Evolutionary conservation across 495 filamentous ascomycete genomes (phyloP).

Genomic region (Echria macrotheca): DNA sequence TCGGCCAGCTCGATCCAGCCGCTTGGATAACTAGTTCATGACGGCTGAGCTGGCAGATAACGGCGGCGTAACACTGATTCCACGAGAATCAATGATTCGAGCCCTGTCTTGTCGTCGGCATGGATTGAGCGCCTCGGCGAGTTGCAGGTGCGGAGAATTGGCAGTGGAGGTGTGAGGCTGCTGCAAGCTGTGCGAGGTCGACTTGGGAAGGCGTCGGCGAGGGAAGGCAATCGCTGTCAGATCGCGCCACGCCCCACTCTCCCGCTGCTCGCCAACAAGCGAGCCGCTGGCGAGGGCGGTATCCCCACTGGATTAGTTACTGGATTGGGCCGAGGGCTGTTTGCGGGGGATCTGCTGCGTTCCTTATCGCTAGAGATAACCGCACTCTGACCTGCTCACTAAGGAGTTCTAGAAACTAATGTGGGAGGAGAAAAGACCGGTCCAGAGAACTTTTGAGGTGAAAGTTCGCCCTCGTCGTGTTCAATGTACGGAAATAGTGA

Average conservation of each 20-base stretch:
- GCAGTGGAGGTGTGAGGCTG: background rate
- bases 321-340: too few species aligned
- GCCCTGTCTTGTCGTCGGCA: conserved; percentile 2
- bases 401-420: too few species aligned
- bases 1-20: conserved; percentile 22
- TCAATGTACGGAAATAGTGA: too few species aligned
- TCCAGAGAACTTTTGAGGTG: too few species aligned
- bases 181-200: conserved; percentile 4
- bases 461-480: too few species aligned
- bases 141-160: conserved; percentile 10
- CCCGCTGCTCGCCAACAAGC: too few species aligned
- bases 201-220: background rate
- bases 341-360: conserved; percentile 1
- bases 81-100: conserved; percentile 1
- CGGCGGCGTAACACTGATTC: background rate
- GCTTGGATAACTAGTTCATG: conserved; percentile 30
- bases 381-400: too few species aligned
- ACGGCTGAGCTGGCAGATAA: conserved; percentile 7
- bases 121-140: background rate
- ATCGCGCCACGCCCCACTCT: too few species aligned
- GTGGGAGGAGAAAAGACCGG: too few species aligned
- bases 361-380: conserved; percentile 1
- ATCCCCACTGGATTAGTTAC: conserved; percentile 10
- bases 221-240: conserved; percentile 6
- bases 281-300: background rate